Conservation (phyloP, 164 flowering plant species). For the Cinnamomum chago region DNA sequence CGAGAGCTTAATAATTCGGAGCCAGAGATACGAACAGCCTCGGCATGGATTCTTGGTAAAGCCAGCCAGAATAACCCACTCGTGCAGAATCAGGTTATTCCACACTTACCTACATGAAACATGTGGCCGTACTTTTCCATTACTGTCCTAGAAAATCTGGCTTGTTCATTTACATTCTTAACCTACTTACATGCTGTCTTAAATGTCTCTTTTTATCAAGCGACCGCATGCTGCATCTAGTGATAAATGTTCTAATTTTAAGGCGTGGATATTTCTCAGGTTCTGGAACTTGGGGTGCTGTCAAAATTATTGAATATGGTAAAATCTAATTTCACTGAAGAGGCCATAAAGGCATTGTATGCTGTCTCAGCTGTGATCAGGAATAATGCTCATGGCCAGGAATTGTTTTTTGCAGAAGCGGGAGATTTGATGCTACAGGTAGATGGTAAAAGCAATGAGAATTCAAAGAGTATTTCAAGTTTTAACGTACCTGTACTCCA, state of each 20-base stretch:
- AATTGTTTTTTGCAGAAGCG: conserved; percentile 58
- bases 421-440: conserved; percentile 84
- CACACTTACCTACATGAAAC: background rate
- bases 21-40: conserved; percentile 46
- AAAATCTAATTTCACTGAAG: conserved; percentile 56
- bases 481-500: background rate
- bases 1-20: conserved; percentile 54
- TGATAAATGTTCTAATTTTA: conserved; percentile 7
- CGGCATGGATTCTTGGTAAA: conserved; percentile 93
- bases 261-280: conserved; percentile 29
- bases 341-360: conserved; percentile 80
- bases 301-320: conserved; percentile 66
- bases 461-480: background rate
- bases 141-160: background rate
- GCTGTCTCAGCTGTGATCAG: conserved; percentile 83
- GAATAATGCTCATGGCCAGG: conserved; percentile 63
- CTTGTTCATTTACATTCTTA: background rate
- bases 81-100: conserved; percentile 74
- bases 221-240: background rate
- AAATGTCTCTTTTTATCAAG: background rate
- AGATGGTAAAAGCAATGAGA: conserved; percentile 1
- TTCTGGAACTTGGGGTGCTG: conserved; percentile 65
- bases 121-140: no score
- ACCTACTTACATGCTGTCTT: background rate
- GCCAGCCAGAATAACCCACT: conserved; percentile 86